These are phyloP conservation scores for Gnetum montanum DNA, from an alignment of 75 land plant species.

Conservation along the genomic window DNA sequence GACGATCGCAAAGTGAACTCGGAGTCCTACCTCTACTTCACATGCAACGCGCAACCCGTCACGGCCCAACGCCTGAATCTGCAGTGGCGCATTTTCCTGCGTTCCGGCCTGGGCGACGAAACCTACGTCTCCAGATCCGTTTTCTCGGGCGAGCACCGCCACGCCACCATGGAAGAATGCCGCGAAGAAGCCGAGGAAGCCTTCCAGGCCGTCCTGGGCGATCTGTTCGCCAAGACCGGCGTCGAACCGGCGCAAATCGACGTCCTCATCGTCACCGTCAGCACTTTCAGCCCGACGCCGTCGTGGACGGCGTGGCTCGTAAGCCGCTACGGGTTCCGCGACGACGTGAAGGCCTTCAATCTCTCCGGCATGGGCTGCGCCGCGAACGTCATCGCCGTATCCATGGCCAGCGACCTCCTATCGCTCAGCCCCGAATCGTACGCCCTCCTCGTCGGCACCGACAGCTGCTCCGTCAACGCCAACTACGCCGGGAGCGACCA, in stretches of 20 bases:
- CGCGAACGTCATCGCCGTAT: slow-evolving; percentile 62
- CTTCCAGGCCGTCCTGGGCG: slow-evolving; percentile 62
- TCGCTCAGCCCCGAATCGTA: slow-evolving; percentile 42
- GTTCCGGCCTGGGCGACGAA: slow-evolving; percentile 75
- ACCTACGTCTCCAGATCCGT: slow-evolving; percentile 49
- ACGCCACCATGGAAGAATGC: slow-evolving; percentile 42
- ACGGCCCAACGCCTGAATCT: slow-evolving; percentile 35
- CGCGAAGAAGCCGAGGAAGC: slow-evolving; percentile 54
- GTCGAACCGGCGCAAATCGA: slow-evolving; percentile 50
- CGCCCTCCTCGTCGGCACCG: slow-evolving; percentile 61
- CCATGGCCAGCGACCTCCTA: slow-evolving; percentile 62
- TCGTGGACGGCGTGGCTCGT: slow-evolving; percentile 41
- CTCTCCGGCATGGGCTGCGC: slow-evolving; percentile 54
- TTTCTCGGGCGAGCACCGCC: slow-evolving; percentile 25
- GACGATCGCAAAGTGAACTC: slow-evolving; percentile 34
- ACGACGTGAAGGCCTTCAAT: slow-evolving; percentile 24
- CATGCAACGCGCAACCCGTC: slow-evolving; percentile 16
- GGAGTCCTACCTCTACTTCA: slow-evolving; percentile 38
- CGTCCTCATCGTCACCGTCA: slow-evolving; percentile 67
- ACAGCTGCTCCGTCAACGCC: slow-evolving; percentile 68
- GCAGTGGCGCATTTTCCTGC: slow-evolving; percentile 28
- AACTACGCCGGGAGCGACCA: slow-evolving; percentile 57
- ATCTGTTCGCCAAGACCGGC: slow-evolving; percentile 56
- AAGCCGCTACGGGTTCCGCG: slow-evolving; percentile 41
- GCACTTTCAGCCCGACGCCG: slow-evolving; percentile 39